A percentile compares a stretch with the other conserved stretches of the same genome.
Evolutionary conservation across 805 yeast species (phyloP).

Genomic region (Vanderwaltozyma verrucispora): DNA sequence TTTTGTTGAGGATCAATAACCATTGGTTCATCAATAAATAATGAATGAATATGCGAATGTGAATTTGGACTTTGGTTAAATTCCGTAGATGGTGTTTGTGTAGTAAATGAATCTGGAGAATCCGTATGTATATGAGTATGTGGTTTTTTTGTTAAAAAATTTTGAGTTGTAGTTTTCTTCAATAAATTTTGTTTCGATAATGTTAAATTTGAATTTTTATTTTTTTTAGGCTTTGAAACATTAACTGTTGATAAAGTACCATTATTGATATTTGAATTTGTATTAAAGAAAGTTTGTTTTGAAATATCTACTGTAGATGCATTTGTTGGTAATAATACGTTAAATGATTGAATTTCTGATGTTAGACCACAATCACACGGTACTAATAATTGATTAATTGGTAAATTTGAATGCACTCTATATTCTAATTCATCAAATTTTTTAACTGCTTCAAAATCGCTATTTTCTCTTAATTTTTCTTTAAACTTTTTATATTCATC

Average conservation of each 20-base stretch:
- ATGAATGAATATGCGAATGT: background rate
- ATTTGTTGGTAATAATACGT: conserved; percentile 24
- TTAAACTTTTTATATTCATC: conserved; percentile 29
- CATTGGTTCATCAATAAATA: background rate
- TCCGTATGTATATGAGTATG: conserved; percentile 2
- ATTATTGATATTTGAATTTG: background rate
- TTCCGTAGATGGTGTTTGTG: background rate
- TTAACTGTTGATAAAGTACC: background rate
- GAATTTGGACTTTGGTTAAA: background rate
- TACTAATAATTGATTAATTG: conserved; percentile 23
- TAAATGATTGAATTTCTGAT: conserved; percentile 27
- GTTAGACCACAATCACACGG: conserved; percentile 32
- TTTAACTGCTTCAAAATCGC: conserved; percentile 26
- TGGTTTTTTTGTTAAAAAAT: conserved; percentile 6
- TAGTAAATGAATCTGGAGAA: background rate
- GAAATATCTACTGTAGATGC: background rate
- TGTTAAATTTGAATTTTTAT: conserved; percentile 1
- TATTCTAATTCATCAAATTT: conserved; percentile 30
- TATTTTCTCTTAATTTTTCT: conserved; percentile 15
- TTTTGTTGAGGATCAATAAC: background rate
- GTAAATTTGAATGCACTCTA: conserved; percentile 24
- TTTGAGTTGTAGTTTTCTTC: conserved; percentile 13
- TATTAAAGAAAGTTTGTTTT: background rate
- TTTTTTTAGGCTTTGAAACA: conserved; percentile 9
- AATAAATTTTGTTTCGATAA: conserved; percentile 8